Evolutionary conservation across 2,329 filamentous ascomycete genomes (phyloP), one percentile per base, ranked within the genome.

Genomic region (Neophaeococcomyces mojaviensis): DNA sequence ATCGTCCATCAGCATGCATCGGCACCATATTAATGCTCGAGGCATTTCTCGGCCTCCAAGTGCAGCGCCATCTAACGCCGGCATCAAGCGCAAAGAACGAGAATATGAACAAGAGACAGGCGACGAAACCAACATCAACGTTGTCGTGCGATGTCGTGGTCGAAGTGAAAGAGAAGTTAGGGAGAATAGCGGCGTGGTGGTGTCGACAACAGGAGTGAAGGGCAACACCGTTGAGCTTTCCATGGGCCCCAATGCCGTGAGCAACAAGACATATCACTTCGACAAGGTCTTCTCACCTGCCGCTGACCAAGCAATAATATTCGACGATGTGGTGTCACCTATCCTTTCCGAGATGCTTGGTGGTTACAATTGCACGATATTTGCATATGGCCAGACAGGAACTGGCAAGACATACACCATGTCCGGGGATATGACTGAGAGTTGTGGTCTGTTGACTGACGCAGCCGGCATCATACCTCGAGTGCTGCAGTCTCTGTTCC

Each of bases 331-430:
- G 4, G 92, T 97, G 13, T 81, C 83, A 54, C 94, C 94, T 0
- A 90, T 98, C 47, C 62, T 98, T 28, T 88, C 94, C 56, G 89
- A 98, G 88, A 95, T 97, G 75, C 77, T 98, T 34, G 78, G 82
- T 19, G 92, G 92, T 43, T 97, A 87, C 69, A 98, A 98, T 65
- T 98, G 92, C 68, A 98, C 92, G 4, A 95, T 98, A 49, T 98
- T 98, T 59, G 92, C 92, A 28, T 98, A 98, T 64, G 92, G 92
- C 20, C 92, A 98, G 65, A 98, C 92, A 0, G 92, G 92, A 36
- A 98, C 92, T 0, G 92, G 92, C 58, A 98, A 98, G 66, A 98
- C 92, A 12, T 98, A 98, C 66, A 98, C 92, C 19, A 98, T 98
- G 92, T 95, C 90, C 1, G 92, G 92, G 46, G 90, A 98, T 64